Base-by-base conservation (phyloP, 1,284 basidiomycete genomes). In the Austroboletus niveus region DNA sequence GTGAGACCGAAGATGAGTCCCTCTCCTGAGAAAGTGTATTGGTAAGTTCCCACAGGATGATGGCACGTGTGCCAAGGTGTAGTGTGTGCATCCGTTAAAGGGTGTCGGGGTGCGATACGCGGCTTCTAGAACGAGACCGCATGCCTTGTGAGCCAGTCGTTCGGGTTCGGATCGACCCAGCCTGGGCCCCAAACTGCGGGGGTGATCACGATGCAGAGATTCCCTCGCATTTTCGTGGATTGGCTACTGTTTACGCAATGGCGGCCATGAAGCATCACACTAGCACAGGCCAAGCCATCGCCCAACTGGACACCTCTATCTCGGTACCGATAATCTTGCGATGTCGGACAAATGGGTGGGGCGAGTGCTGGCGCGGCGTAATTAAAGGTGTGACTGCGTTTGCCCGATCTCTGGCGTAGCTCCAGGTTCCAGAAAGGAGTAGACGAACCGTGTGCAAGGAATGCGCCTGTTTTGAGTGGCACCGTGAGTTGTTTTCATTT, bases 131-230 rank as follows among this genome's bases (percentile, higher is more conserved):
- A 64, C 52, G 39, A 54, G 47, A 42, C 57, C 60, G 53, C 55
- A 53, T 29, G 56, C 42, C 45, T 42, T 50, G 52, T 44, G 44
- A 47, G 57, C 56, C 47, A 54, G 30, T 53, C 30, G 49, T 52
- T 59, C 59, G 53, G 56, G 22, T 47, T 66, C 63, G 52, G 62
- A 68, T 68, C 65, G 61, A 53, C 53, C 48, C 31, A 54, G 55
- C 48, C 49, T 38, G 48, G 51, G 55, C 52, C 62, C 57, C 64
- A 65, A 65, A 67, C 63, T 69, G 66, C 63, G 66, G 62, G 62
- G 56, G 54, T 57, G 63, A 34, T 24, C 22, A 5, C 47, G 61
- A 55, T 56, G 29, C 48, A 46, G 51, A 51, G 31, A 7, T 34
- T 56, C 42, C 49, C 59, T 50, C 60, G 52, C 49, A 31, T 36